Base-by-base conservation (phyloP, 2,329 filamentous ascomycete genomes). In the Fusarium pseudoanthophilum region DNA sequence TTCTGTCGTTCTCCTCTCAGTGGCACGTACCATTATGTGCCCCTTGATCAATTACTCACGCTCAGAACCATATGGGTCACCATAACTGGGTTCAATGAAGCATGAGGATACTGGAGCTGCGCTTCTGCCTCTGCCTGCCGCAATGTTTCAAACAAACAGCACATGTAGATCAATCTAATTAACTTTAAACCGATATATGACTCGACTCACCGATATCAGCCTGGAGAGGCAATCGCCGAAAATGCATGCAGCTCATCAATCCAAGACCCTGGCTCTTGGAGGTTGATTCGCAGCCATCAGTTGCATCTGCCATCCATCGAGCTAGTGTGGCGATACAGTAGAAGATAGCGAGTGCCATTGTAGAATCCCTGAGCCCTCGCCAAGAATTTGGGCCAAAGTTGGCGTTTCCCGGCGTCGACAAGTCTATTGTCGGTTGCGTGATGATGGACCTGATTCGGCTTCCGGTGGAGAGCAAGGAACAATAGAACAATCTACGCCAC, bases 21-120 rank as follows among this genome's bases (percentile, higher is more conserved):
- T 48, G 39, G 67, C 67, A 71, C 60, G 64, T 69, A 69, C 64
- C 66, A 52, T 62, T 36, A 42, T 52, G 57, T 49, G 58, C 32
- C 51, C 64, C 40, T 39, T 58, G 30, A 51, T 32, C 57, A 32
- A 64, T 57, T 45, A 69, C 37, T 45, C 55, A 11, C 26, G 34
- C 30, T 37, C 64, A 60, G 52, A 45, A 57, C 39, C 24, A 45
- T 40, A 69, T 59, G 59, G 67, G 67, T 42, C 59, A 42, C 28
- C 37, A 36, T 55, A 40, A 46, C 42, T 67, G 51, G 32, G 60
- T 49, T 52, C 18, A 36, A 21, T 56, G 53, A 21, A 53, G n/a
- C 39, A 30, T n/a, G n/a, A 46, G 55, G 42, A 45, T 24, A 15
- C 32, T 37, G 24, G 13, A 24, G 30, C 39, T 45, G 30, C 53